These are phyloP conservation scores for Ustulina deusta DNA, from an alignment of 2,329 filamentous ascomycete genomes.

Conservation along the genomic window DNA sequence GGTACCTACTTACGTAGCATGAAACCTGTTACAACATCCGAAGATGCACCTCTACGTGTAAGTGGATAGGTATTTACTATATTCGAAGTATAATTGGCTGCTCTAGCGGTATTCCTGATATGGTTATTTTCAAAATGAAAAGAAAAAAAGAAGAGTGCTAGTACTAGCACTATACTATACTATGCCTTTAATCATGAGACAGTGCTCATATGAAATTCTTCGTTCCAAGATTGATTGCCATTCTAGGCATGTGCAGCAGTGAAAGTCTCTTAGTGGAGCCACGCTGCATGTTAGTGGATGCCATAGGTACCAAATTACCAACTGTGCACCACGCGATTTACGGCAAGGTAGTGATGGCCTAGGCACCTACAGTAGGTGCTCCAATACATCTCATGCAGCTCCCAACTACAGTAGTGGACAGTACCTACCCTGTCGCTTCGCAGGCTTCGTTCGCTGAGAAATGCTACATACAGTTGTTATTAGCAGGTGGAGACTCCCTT, in stretches of 20 bases:
- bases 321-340: background rate
- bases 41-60: background rate
- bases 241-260: slow-evolving; percentile 6
- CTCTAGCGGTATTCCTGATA: background rate
- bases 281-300: slow-evolving; percentile 30
- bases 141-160: background rate
- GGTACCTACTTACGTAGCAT: background rate
- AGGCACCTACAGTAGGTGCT: slow-evolving; percentile 10
- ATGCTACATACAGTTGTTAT: slow-evolving; percentile 30
- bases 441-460: slow-evolving; percentile 27
- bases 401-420: background rate
- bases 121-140: background rate
- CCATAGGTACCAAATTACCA: slow-evolving; percentile 7
- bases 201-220: slow-evolving; percentile 2
- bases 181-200: background rate
- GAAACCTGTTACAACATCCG: background rate
- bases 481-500: slow-evolving; percentile 40
- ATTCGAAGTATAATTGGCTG: background rate
- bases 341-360: too few relatives aligned
- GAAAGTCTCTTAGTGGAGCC: slow-evolving; percentile 30
- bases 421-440: background rate
- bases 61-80: background rate
- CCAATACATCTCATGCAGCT: background rate
- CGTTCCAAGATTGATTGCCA: background rate
- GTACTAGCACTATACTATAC: background rate